Base-by-base conservation (phyloP, 139 green algal genomes). In the Trebouxia sp. region DNA sequence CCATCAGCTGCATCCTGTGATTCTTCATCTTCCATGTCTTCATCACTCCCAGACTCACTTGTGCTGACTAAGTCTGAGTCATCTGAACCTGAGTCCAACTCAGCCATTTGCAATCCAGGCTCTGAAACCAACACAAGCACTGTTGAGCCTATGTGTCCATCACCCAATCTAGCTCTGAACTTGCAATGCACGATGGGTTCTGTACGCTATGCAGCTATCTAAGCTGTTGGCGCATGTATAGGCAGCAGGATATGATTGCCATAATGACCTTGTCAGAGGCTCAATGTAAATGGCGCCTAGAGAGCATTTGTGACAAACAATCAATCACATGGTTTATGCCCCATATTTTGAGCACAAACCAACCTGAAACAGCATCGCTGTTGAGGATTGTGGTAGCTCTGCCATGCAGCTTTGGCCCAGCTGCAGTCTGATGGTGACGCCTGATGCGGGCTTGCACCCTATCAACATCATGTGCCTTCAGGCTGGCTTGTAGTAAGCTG, bases 401-500 rank as follows among this genome's bases (percentile, higher is more conserved):
- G 35, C 62, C 37, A 30, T 72, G 62, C 1, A 35, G 14, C 35
- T 72, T 32, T 12, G 62, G 37, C 32, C 26, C 62, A 30, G 32
- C 32, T 42, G 62, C 32, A 24, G 32, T 45, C 32, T 42, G 35
- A 10, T 72, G 42, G 35, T 72, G 62, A 14, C 62, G 9, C 15
- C 62, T 42, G 62, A 72, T 72, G 62, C 62, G 62, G 7, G 43
- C 69, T 24, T 77, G 69, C 17, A 77, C 69, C 69, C 69, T 55
- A 22, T 77, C 87, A 15, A 90, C 85, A 45, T 91, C 88, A 55
- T 94, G 90, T 28, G 55, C 53, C 72, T 90, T 82, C 48, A 94
- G 84, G 43, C 87, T 88, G 24, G 69, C 81, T 62, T 89, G 85
- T 20, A 96, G 79, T 75, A 70, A 26, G 24, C 38, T 82, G 38